Percentiles rank a stretch among this genome's conserved stretches.
Conservation (phyloP, 495 filamentous ascomycete genomes). For the Durotheca rogersii region DNA sequence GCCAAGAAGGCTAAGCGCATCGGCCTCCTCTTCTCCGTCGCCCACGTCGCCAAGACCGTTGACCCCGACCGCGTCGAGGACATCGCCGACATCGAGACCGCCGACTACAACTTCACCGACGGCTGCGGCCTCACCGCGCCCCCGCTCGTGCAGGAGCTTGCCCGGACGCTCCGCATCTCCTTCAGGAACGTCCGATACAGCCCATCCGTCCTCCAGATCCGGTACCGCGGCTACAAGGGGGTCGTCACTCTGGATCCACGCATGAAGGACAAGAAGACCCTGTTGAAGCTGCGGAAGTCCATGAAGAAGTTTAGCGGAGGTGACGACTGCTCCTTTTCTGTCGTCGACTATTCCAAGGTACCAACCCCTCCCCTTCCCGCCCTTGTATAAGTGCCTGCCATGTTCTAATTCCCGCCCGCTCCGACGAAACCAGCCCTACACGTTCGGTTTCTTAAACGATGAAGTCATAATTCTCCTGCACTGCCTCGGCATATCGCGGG, state of each 20-base stretch:
- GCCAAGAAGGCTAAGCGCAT: constrained; percentile 54
- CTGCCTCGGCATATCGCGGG: constrained; percentile 42
- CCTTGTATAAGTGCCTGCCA: neutral
- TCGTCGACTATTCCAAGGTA: constrained; percentile 52
- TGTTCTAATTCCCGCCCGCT: neutral
- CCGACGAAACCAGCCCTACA: constrained; percentile 41
- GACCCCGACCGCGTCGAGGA: constrained; percentile 46
- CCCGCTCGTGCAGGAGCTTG: constrained; percentile 40
- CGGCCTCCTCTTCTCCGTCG: constrained; percentile 50
- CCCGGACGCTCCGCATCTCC: constrained; percentile 37
- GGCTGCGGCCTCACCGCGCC: constrained; percentile 51
- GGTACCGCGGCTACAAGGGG: constrained; percentile 55
- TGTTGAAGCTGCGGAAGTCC: constrained; percentile 49
- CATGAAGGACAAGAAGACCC: constrained; percentile 32
- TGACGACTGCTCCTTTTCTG: constrained; percentile 46
- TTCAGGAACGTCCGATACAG: constrained; percentile 47
- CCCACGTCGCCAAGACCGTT: constrained; percentile 40
- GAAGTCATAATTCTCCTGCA: constrained; percentile 50
- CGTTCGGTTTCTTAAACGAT: constrained; percentile 53
- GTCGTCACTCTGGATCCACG: constrained; percentile 49
- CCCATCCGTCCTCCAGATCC: constrained; percentile 54
- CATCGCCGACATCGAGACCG: constrained; percentile 47
- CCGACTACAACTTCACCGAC: constrained; percentile 52
- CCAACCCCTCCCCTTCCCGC: neutral
- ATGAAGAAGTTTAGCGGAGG: constrained; percentile 54